phyloP scores from a whole-genome alignment of 1,284 basidiomycete species.

The Cutaneotrichosporon spelunceum region DNA sequence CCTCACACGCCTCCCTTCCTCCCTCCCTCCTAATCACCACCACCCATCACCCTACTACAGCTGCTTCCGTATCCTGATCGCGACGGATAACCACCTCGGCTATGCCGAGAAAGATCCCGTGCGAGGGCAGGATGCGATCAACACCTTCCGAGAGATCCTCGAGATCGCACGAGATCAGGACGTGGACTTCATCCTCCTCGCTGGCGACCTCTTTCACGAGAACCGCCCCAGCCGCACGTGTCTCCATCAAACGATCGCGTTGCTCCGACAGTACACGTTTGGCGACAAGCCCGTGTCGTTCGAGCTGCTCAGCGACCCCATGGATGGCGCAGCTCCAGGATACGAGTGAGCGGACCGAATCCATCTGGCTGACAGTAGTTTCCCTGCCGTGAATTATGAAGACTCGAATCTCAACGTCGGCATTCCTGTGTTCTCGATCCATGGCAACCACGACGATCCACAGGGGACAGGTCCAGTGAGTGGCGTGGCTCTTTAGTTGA shows the following conservation, averaged over 20 bases:
- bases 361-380: constrained; percentile 56
- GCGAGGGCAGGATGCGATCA: constrained; percentile 89
- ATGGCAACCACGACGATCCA: constrained; percentile 98
- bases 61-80: constrained; percentile 74
- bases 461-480: constrained; percentile 87
- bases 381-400: constrained; percentile 96
- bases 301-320: constrained; percentile 86
- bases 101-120: constrained; percentile 93
- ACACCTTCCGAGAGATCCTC: constrained; percentile 91
- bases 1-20: neutral
- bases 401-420: constrained; percentile 92
- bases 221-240: constrained; percentile 90
- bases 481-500: constrained; percentile 38
- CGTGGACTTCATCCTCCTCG: constrained; percentile 90
- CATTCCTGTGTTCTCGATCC: constrained; percentile 96
- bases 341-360: constrained; percentile 63
- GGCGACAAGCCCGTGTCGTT: constrained; percentile 81
- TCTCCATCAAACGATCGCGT: constrained; percentile 80
- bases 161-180: constrained; percentile 83
- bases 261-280: constrained; percentile 85
- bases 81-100: constrained; percentile 94
- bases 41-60: constrained; percentile 24
- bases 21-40: neutral
- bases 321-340: constrained; percentile 77
- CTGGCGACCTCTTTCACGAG: constrained; percentile 96